Evolutionary conservation across 129 eudicot species (phyloP).

Genomic region (Dittrichia graveolens): DNA sequence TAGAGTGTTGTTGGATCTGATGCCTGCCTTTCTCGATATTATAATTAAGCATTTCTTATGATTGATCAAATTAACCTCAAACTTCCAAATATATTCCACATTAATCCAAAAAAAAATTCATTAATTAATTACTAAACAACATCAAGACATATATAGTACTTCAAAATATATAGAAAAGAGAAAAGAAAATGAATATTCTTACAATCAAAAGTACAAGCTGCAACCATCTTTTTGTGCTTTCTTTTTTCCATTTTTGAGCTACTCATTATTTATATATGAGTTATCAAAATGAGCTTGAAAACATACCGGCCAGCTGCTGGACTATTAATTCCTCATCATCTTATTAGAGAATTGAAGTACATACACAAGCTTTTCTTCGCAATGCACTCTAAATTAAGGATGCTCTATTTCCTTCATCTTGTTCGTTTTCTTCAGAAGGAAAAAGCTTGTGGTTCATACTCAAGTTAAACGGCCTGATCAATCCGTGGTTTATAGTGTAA

Average conservation of each 20-base stretch:
- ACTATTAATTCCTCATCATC: not conserved
- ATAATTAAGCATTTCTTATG: no score
- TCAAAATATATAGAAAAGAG: not conserved
- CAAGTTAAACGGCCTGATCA: slow-evolving; percentile 50
- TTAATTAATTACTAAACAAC: no score
- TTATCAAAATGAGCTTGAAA: slow-evolving; percentile 13
- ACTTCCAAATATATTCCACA: no score
- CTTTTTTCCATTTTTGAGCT: not conserved
- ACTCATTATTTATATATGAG: not conserved
- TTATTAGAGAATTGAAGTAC: slow-evolving; percentile 19
- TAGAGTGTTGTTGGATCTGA: no score
- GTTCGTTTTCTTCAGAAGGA: slow-evolving; percentile 40
- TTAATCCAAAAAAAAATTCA: no score
- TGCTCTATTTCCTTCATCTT: slow-evolving; percentile 40
- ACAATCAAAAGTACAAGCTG: slow-evolving; percentile 25
- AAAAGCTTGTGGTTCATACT: slow-evolving; percentile 45
- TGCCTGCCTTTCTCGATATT: no score
- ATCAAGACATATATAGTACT: not conserved
- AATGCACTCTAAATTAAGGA: slow-evolving; percentile 7
- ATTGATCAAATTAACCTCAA: no score
- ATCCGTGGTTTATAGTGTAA: slow-evolving; percentile 43
- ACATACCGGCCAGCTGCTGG: not conserved
- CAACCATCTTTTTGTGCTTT: not conserved
- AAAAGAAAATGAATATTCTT: slow-evolving; percentile 4
- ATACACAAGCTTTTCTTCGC: not conserved